A percentile compares a stretch with the other conserved stretches of the same genome.
These are phyloP conservation scores for Dothideomycetes sp. DNA, from an alignment of 2,329 filamentous ascomycete species.

Conservation along the genomic window DNA sequence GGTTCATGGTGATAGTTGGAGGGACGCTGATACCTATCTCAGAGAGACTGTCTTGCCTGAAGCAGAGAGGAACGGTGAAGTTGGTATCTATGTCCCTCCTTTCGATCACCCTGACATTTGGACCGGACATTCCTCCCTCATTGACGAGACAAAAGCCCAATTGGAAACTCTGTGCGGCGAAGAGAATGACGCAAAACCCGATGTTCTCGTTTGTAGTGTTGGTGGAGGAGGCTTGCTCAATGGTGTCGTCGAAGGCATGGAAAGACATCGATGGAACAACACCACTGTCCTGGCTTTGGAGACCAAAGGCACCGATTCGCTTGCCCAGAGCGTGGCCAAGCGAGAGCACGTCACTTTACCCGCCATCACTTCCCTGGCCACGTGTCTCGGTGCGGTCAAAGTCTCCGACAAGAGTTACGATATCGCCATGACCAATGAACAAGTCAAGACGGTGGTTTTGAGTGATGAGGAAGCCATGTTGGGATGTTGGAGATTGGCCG, in stretches of 20 bases:
- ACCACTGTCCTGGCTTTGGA: constrained; percentile 61
- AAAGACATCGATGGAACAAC: constrained; percentile 31
- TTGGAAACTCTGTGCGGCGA: constrained; percentile 25
- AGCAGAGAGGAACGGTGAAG: constrained; percentile 30
- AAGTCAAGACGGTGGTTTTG: constrained; percentile 54
- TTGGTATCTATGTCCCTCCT: constrained; percentile 57
- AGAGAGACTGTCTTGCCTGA: constrained; percentile 45
- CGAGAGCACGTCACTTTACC: constrained; percentile 50
- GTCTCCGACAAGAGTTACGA: constrained; percentile 61
- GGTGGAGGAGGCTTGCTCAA: constrained; percentile 74
- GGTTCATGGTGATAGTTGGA: constrained; percentile 58
- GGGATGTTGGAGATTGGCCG: constrained; percentile 66
- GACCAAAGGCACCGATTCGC: constrained; percentile 62
- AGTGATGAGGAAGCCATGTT: constrained; percentile 70
- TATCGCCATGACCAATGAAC: constrained; percentile 44
- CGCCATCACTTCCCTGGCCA: constrained; percentile 67
- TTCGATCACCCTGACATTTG: constrained; percentile 62
- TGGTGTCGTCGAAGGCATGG: constrained; percentile 63
- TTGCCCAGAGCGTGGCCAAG: constrained; percentile 53
- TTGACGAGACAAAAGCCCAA: constrained; percentile 42
- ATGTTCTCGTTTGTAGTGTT: constrained; percentile 67
- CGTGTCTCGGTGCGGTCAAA: constrained; percentile 61
- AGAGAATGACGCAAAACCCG: constrained; percentile 40
- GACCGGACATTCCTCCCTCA: constrained; percentile 53
- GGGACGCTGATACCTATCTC: constrained; percentile 60